A percentile compares a stretch with the other conserved stretches of the same genome.
Evolutionary conservation across 192 early-diverging fungal species (phyloP).

Genomic region (Coemansia sp.): DNA sequence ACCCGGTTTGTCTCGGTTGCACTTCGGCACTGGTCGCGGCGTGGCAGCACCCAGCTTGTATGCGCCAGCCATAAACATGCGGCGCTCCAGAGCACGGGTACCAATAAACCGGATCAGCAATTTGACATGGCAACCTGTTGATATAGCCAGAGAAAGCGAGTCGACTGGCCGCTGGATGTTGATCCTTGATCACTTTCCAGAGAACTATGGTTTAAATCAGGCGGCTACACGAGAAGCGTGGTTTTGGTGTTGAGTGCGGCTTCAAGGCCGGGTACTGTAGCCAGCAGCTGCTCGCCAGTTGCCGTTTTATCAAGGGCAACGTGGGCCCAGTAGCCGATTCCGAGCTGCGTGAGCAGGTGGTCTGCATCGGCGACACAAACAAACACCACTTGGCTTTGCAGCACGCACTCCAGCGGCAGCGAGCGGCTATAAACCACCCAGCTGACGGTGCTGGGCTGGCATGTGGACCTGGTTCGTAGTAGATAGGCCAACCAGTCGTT

Average conservation of each 20-base stretch:
- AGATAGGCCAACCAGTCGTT: constrained; percentile 18
- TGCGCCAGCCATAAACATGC: constrained; percentile 20
- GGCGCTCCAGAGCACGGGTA: constrained; percentile 21
- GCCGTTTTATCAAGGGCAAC: constrained; percentile 11
- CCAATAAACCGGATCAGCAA: constrained; percentile 24
- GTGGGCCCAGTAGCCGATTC: not conserved
- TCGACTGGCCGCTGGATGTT: not conserved
- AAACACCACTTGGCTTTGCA: constrained; percentile 2
- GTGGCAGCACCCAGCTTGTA: constrained; percentile 16
- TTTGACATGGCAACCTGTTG: constrained; percentile 40
- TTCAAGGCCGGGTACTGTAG: not conserved
- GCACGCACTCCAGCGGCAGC: not conserved
- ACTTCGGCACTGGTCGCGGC: constrained; percentile 39
- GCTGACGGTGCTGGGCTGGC: not conserved
- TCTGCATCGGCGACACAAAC: constrained; percentile 5
- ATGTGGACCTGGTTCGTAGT: not conserved
- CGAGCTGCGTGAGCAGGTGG: constrained; percentile 2
- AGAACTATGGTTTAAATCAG: not conserved
- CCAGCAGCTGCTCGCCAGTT: constrained; percentile 7
- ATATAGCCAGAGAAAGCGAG: not conserved
- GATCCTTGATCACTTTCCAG: not conserved
- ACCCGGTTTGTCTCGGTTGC: constrained; percentile 24
- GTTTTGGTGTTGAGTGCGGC: not conserved
- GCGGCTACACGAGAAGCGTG: not conserved
- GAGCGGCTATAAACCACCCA: constrained; percentile 10